Evolutionary conservation across 2,329 filamentous ascomycete species (phyloP), one percentile per base, ranked within the genome.

Genomic region (Colletotrichum tamarilloi): DNA sequence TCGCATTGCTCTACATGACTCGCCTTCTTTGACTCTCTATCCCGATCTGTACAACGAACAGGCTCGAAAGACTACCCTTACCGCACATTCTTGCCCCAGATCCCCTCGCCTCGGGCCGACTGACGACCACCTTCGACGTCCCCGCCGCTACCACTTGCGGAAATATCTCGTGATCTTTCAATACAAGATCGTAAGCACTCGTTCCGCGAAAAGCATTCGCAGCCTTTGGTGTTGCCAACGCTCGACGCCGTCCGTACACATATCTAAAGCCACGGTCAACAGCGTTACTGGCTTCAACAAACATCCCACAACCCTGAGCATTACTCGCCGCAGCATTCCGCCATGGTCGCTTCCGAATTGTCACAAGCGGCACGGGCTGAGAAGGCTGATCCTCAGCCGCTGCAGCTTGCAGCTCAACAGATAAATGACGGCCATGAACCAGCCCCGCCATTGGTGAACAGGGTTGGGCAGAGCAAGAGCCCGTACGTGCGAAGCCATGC

Each of bases 401-500:
- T 68, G 81, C 82, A 66, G 80, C 76, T 74, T 78, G 78, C 64
- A 76, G 69, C 62, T 66, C 75, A 57, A 75, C 74, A 68, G 72
- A 78, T 64, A 64, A 49, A 49, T 19, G 42, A 49, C 19, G 69
- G 64, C 58, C 75, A 52, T 7, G 58, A 65, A 12, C 68, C 68
- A 12, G 76, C 75, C 11, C 75, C 75, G 59, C 78, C 78, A 38
- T 72, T 85, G 62, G 78, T 76, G 62, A 86, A 85, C 75, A 80
- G 81, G 46, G 82, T 82, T 42, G 77, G 76, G 14, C 75, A 78
- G 57, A 84, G 83, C 76, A 79, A 79, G 74, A 91, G 87, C 75
- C 87, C 88, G 0, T 91, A 88, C 76, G 90, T 96, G 56, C 91
- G 92, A 69, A 91, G 89, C 62, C 95, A 97, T 81, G 90, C 92